Percentiles rank a stretch among this genome's conserved stretches.
phyloP scores from a whole-genome alignment of 768 basidiomycete genomes.

The Xerocomellus chrysenteron region DNA sequence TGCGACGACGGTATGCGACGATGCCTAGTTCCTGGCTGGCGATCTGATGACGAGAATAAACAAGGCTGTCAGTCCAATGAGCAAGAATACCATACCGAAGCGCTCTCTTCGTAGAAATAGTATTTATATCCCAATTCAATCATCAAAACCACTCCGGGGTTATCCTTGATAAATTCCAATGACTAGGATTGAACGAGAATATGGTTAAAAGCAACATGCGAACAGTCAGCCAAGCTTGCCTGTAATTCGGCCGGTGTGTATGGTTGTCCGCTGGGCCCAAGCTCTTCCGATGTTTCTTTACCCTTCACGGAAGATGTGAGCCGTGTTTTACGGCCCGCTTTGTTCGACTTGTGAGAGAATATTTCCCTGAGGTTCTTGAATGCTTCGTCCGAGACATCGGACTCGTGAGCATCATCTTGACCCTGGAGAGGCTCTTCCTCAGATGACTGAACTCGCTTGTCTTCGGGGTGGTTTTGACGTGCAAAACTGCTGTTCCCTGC shows the following conservation, averaged over 20 bases:
- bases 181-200: conserved; percentile 16
- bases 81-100: conserved; percentile 48
- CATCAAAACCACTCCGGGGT: conserved; percentile 69
- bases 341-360: conserved; percentile 41
- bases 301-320: conserved; percentile 22
- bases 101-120: conserved; percentile 82
- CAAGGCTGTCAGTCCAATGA: neutral
- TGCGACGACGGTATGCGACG: conserved; percentile 66
- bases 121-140: conserved; percentile 85
- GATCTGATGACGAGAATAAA: conserved; percentile 42
- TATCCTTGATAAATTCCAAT: conserved; percentile 57
- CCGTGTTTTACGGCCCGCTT: conserved; percentile 37
- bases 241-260: conserved; percentile 82
- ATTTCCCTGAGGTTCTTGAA: conserved; percentile 49
- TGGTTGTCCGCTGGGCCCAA: conserved; percentile 68
- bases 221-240: conserved; percentile 29
- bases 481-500: conserved; percentile 43
- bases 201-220: neutral
- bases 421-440: conserved; percentile 23
- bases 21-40: conserved; percentile 80
- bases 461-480: conserved; percentile 12
- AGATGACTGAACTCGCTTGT: conserved; percentile 17
- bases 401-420: conserved; percentile 28
- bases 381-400: conserved; percentile 44
- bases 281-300: conserved; percentile 38